Base-by-base conservation (phyloP, 306 rosid genomes). In the Benincasa hispida region DNA sequence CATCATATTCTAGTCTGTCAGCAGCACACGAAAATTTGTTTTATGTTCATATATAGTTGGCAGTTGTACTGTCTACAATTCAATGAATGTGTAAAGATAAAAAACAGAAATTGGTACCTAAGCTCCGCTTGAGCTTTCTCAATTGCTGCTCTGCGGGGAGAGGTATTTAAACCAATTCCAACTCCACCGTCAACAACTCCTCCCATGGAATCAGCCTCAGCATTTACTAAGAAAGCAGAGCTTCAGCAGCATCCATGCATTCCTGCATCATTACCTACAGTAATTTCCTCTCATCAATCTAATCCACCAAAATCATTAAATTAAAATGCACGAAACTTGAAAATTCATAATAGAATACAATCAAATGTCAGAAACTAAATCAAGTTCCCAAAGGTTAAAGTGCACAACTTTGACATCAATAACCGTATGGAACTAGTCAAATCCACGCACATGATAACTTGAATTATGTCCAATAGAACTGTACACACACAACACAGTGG, bases 121-220 rank as follows among this genome's bases (percentile, higher is more conserved):
- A 95, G 98, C 82, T 88, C 98, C 47, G 86, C 90, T 81, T 92
- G 99, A 83, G 96, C 98, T 88, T 88, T 95, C 86, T 92, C 98
- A 58, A 95, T 88, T 51, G 93, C 98, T 80, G 89, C 89, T 85
- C 91, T 87, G 86, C 85, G 87, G 41, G 90, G 99, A 89, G 99
- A 95, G 91, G 98, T 83, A 82, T 95, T 91, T 90, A 92, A 85
- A 80, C 98, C 97, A 85, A 87, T 83, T 78, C 96, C 96, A 86
- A 89, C 90, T 90, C 98, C 98, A 32, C 97, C 90, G 51, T 95
- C 99, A 88, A 92, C 87, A 85, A 95, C 99, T 84, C 99, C 99
- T 85, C 98, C 99, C 99, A 95, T 95, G 90, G 98, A 95, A 95
- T 92, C 99, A 85, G 91, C 98, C 94, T 95, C 98, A 89, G 98